phyloP scores from a whole-genome alignment of 768 basidiomycete species.

The Dacryopinax primogenitus region DNA sequence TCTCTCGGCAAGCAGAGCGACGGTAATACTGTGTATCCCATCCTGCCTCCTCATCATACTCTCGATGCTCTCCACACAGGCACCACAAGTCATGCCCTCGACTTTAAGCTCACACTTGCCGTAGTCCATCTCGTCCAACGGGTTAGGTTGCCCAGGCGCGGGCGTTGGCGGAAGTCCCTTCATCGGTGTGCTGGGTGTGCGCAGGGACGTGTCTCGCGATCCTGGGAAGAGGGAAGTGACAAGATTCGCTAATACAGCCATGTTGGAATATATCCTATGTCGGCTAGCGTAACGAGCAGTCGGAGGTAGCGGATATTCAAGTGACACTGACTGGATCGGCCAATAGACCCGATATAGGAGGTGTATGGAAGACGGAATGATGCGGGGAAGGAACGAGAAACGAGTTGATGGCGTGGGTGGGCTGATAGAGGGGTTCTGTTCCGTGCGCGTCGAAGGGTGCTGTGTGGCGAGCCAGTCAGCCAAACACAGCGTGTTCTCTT shows the following conservation, averaged over 20 bases:
- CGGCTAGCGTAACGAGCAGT: background rate
- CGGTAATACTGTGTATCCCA: conserved; percentile 85
- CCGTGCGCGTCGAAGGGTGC: background rate
- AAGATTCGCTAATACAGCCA: background rate
- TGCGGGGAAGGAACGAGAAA: background rate
- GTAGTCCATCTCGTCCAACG: conserved; percentile 7
- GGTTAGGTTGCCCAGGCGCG: background rate
- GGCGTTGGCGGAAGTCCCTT: conserved; percentile 3
- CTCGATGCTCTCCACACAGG: conserved; percentile 86
- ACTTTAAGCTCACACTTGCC: conserved; percentile 64
- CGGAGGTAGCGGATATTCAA: too few relatives aligned
- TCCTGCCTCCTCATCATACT: conserved; percentile 64
- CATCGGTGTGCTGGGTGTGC: conserved; percentile 6
- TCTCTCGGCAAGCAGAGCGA: conserved; percentile 94
- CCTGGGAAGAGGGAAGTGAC: background rate
- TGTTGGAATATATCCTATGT: background rate
- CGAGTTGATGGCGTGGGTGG: background rate
- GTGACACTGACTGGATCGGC: background rate
- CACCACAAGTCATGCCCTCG: conserved; percentile 82
- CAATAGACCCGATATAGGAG: background rate
- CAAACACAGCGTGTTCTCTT: background rate
- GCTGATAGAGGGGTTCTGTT: background rate
- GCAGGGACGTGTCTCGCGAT: background rate
- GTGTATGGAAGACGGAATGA: background rate
- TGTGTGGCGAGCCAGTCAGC: conserved; percentile 4